phyloP scores from a whole-genome alignment of 1,284 basidiomycete genomes.

The Amylostereum areolatum region DNA sequence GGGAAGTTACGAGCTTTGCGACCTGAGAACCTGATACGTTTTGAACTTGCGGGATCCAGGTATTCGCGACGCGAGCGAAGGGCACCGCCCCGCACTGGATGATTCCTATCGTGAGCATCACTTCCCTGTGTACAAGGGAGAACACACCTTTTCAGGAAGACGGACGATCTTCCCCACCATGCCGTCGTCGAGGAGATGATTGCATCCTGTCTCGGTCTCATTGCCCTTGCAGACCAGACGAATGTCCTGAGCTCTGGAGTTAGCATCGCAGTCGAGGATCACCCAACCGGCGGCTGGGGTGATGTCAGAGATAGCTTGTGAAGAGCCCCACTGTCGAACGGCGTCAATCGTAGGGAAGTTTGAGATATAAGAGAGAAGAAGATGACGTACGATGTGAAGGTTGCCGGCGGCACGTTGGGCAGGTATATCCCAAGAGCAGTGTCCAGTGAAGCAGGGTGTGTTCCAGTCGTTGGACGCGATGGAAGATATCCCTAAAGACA shows the following conservation, averaged over 20 bases:
- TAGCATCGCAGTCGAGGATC: not conserved
- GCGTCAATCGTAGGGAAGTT: not conserved
- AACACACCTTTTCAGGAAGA: not conserved
- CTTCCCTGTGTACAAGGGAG: not conserved
- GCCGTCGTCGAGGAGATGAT: not conserved
- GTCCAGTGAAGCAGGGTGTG: not conserved
- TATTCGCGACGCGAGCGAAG: not conserved
- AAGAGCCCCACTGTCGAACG: not conserved
- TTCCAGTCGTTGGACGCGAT: not conserved
- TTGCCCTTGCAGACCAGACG: not conserved
- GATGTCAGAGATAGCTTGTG: not conserved
- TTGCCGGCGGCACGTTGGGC: not conserved
- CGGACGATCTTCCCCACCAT: not conserved
- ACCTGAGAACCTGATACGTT: not conserved
- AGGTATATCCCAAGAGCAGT: not conserved
- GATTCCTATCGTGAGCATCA: not conserved
- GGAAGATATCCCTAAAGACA: not conserved
- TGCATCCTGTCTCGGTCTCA: not conserved
- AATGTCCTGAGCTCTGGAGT: not conserved
- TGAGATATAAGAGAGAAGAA: no score
- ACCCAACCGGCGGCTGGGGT: not conserved
- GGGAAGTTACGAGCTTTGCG: not conserved
- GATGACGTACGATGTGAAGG: not conserved
- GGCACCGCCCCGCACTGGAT: not conserved
- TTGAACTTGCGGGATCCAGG: not conserved